Percentiles rank a stretch among this genome's conserved stretches.
Conservation (phyloP, 345 rosid species). For the Clausena lansium region DNA sequence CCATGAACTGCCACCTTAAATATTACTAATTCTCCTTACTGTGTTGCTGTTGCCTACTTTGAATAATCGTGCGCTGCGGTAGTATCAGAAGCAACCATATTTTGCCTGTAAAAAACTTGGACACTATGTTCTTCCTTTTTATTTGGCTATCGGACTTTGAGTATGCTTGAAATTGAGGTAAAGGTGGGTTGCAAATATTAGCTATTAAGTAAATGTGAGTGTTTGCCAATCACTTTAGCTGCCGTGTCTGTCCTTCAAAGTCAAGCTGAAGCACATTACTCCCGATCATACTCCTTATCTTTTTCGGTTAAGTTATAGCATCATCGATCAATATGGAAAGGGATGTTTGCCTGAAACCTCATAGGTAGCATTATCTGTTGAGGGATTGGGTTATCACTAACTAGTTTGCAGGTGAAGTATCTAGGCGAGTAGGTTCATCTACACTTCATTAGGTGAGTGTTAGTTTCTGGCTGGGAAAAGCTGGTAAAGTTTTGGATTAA, state of each 20-base stretch:
- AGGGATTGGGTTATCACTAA: not conserved
- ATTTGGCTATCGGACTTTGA: not conserved
- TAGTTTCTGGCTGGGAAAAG: not conserved
- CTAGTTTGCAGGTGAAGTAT: not conserved
- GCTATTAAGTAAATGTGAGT: too few species aligned
- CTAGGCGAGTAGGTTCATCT: not conserved
- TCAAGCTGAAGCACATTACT: not conserved
- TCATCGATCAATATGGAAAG: not conserved
- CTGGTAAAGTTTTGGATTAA: not conserved
- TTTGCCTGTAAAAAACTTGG: not conserved
- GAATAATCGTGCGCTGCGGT: not conserved
- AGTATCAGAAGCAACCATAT: not conserved
- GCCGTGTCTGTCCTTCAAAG: not conserved
- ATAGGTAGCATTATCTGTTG: not conserved
- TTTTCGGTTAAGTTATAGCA: not conserved
- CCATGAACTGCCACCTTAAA: not conserved
- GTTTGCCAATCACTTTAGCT: too few species aligned
- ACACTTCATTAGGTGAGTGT: not conserved
- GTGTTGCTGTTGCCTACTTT: not conserved
- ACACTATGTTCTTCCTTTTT: not conserved
- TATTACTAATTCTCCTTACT: not conserved
- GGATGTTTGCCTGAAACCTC: not conserved
- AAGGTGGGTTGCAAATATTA: too few species aligned
- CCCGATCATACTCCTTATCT: not conserved
- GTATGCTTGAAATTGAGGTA: too few species aligned